phyloP scores from a whole-genome alignment of 805 yeast genomes.

The Yarrowia bubula region DNA sequence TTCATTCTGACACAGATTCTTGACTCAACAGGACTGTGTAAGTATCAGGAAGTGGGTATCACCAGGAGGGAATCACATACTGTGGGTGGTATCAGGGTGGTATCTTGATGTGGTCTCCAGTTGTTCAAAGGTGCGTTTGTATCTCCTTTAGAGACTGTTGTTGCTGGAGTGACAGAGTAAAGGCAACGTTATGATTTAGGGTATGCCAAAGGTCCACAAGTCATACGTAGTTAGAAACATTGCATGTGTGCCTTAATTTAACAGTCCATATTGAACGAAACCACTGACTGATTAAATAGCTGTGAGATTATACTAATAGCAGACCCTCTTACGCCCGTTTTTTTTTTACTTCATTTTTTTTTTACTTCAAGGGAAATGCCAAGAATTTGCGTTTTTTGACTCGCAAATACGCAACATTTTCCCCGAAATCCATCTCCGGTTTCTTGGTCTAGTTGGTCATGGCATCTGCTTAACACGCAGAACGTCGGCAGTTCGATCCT shows the following conservation, averaged over 20 bases:
- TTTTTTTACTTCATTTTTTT: no score
- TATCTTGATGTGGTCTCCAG: no score
- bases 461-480: slow-evolving; percentile 99
- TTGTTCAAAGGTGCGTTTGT: neutral
- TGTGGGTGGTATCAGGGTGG: no score
- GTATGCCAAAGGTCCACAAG: neutral
- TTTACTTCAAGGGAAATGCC: no score
- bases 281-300: no score
- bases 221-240: neutral
- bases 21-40: neutral
- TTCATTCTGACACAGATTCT: neutral
- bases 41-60: neutral
- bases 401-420: no score
- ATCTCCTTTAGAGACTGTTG: neutral
- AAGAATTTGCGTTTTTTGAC: no score
- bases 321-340: no score
- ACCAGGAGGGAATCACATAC: neutral
- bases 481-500: slow-evolving; percentile 99
- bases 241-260: neutral
- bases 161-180: neutral
- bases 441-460: slow-evolving; percentile 96
- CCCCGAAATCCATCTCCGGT: neutral
- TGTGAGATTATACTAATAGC: no score
- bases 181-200: neutral
- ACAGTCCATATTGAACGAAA: no score